Conservation (phyloP, 495 filamentous ascomycete genomes). For the Penicillium angulare region DNA sequence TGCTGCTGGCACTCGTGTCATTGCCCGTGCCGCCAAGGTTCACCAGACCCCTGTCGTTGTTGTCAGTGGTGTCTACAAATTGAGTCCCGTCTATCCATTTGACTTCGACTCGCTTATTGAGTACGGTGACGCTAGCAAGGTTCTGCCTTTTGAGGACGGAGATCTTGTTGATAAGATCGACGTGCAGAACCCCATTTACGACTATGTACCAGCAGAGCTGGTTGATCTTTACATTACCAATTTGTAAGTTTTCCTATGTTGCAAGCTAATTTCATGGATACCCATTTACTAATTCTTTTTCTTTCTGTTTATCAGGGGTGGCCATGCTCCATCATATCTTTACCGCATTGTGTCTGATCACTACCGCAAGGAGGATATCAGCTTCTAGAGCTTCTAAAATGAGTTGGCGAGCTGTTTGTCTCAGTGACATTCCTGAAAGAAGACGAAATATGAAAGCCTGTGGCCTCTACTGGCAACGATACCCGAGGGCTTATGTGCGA, state of each 20-base stretch:
- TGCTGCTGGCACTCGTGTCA: conserved; percentile 71
- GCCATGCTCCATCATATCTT: conserved; percentile 76
- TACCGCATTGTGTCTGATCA: conserved; percentile 81
- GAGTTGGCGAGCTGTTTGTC: not conserved
- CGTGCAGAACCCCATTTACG: conserved; percentile 75
- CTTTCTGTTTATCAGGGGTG: conserved; percentile 53
- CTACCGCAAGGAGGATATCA: conserved; percentile 79
- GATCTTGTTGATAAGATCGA: conserved; percentile 72
- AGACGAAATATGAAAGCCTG: not conserved
- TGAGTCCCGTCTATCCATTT: conserved; percentile 83
- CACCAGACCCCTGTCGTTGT: conserved; percentile 81
- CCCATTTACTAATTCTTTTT: conserved; percentile 27
- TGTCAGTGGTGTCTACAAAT: conserved; percentile 82
- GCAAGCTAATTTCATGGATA: not conserved
- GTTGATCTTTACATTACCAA: conserved; percentile 92
- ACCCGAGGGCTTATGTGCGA: conserved; percentile 25
- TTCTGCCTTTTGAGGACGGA: conserved; percentile 71
- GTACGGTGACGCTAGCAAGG: conserved; percentile 72
- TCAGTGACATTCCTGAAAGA: not conserved
- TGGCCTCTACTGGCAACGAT: conserved; percentile 18
- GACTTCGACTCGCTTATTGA: conserved; percentile 75
- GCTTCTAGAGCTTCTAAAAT: conserved; percentile 40
- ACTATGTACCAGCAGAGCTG: conserved; percentile 78
- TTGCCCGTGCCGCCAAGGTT: conserved; percentile 77
- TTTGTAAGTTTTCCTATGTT: conserved; percentile 58